Base-by-base conservation (phyloP, 495 filamentous ascomycete genomes). In the Pyronema omphalodes region DNA sequence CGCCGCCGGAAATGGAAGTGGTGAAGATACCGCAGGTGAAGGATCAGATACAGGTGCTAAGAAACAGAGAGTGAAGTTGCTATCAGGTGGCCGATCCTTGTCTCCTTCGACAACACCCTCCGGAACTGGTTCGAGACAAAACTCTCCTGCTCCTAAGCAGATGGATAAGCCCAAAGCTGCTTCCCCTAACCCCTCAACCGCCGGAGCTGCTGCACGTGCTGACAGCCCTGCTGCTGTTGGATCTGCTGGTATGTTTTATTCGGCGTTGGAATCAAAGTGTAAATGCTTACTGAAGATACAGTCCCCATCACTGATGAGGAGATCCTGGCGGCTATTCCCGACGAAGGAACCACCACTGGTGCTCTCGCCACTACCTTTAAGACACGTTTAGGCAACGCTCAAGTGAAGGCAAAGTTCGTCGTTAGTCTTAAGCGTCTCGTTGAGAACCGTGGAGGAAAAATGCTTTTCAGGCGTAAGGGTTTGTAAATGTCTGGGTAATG, bases 11-110 rank as follows among this genome's bases (percentile, higher is more conserved):
- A 80, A 76, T 54, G 91, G 87, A 58, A 88, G 94, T 53, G 77
- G 78, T 29, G 89, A 94, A 58, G 78, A 72, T 47, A 88, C 78
- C 9, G 81, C 75, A 6, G 83, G 78, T 33, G 84, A 91, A 66
- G 79, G 79, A 67, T 85, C 81, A 35, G 84, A 89, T 61, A 79
- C 76, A 11, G 66, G 66, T 6, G 62, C 56, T 18, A 81, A 79
- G 67, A 77, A 76, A 59, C 81, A 79, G 67, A 85, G 82, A 61
- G 67, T 50, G 9, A 50, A 50, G 47, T 34, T 50, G 7, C 12
- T 50, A n/a, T 34, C 47, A 11, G 18, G 44, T 9, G 47, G 47
- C 29, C 47, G 47, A 35, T 9, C 47, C 36, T 17, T 50, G 9
- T 50, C 47, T 36, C 47, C 47, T n/a, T 11, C 11, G 3, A 17